Base-by-base conservation (phyloP, 768 basidiomycete species). In the Tremella fuciformis region DNA sequence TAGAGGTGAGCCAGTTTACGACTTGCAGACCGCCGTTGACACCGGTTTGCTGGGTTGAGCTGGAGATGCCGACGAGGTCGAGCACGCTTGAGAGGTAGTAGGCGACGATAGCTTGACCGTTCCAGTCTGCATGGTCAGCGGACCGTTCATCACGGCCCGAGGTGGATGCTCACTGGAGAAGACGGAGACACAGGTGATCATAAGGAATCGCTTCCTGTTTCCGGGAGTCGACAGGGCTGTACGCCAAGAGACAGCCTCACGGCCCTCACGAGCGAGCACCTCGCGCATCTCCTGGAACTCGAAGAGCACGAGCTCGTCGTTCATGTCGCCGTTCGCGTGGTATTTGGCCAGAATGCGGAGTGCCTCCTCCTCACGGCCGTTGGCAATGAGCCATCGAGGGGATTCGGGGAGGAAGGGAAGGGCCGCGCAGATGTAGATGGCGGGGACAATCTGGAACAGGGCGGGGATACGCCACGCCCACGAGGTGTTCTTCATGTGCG, bases 41-140 rank as follows among this genome's bases (percentile, higher is more conserved):
- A 73, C 89, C 84, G 52, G 88, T 84, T 80, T 90, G 82, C 16
- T 62, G 69, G 51, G 55, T 61, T 25, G 66, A 63, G 57, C 51
- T 58, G 18, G 71, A 76, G 63, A 78, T 74, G 48, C 78, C 78
- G 44, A 78, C 66, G 47, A 41, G 55, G 50, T 64, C 66, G 75
- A 91, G 84, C 49, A 91, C 86, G 75, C 83, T 81, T 78, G 80
- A 85, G 69, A 89, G 83, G 80, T 90, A 90, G 80, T 86, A 87
- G n/a, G 51, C 16, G 9, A 59, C 42, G 11, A 58, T 16, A 16
- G 22, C 48, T 6, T 49, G 47, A 6, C 57, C 57, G 25, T 16
- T 19, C 48, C 50, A 59, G 41, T 55, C 53, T 55, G 24, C 8
- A 21, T 3, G 16, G 8, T 16, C 8, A 50, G 48, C 25, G 7